A percentile compares a stretch with the other conserved stretches of the same genome.
Conservation (phyloP, 441 rosid genomes). For the Bruguiera hainesii region DNA sequence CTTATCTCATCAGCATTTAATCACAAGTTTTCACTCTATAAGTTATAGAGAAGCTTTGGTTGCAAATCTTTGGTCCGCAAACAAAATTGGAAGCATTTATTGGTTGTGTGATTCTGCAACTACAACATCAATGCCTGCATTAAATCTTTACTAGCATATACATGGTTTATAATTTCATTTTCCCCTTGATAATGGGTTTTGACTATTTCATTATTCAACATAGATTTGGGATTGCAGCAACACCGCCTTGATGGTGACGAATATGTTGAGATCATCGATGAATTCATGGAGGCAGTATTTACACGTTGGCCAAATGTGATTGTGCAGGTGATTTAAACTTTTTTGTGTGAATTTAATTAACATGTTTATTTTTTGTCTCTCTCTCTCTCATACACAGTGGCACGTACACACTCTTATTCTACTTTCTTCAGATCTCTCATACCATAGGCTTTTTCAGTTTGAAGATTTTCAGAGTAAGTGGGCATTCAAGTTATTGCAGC, state of each 20-base stretch:
- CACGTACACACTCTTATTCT: no score
- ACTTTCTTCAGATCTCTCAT: conserved; percentile 17
- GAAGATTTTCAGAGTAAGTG: conserved; percentile 99
- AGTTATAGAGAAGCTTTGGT: no score
- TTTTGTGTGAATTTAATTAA: conserved; percentile 17
- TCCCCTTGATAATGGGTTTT: conserved; percentile 9
- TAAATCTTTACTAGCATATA: background rate
- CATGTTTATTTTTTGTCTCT: background rate
- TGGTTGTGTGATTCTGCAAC: no score
- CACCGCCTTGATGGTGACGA: conserved; percentile 84
- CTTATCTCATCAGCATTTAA: no score
- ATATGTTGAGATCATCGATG: conserved; percentile 76
- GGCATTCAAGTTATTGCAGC: conserved; percentile 97
- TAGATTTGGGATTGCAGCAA: conserved; percentile 96
- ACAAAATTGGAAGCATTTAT: no score
- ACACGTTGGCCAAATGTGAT: conserved; percentile 98
- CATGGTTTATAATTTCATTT: conserved; percentile 10
- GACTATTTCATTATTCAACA: conserved; percentile 12
- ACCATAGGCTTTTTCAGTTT: conserved; percentile 51
- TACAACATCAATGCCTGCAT: no score
- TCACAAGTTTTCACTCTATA: no score
- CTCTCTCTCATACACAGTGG: background rate
- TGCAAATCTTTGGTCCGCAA: no score
- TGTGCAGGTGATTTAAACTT: conserved; percentile 68
- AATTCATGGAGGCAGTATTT: conserved; percentile 99